phyloP scores from a whole-genome alignment of 2,329 filamentous ascomycete species.

The Coniochaeta sp. region DNA sequence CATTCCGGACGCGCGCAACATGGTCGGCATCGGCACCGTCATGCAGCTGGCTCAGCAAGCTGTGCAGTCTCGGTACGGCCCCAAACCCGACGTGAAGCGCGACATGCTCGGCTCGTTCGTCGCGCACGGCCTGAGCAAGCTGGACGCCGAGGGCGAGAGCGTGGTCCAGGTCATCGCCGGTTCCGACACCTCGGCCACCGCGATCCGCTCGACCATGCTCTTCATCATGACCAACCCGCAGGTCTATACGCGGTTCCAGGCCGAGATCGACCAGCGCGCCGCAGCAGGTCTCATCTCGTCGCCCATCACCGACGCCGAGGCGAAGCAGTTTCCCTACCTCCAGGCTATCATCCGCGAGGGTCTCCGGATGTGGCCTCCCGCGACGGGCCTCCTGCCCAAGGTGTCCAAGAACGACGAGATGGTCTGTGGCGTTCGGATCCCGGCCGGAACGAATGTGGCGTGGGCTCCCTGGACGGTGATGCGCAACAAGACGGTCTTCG shows the following conservation, averaged over 20 bases:
- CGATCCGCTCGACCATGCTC: conserved; percentile 38
- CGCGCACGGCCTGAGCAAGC: conserved; percentile 19
- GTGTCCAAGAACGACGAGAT: conserved; percentile 20
- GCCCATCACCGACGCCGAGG: conserved; percentile 18
- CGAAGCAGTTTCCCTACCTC: conserved; percentile 23
- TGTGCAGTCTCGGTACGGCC: conserved; percentile 14
- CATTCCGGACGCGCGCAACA: conserved; percentile 31
- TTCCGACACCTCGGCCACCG: conserved; percentile 43
- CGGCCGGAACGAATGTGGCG: conserved; percentile 28
- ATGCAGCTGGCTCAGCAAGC: conserved; percentile 19
- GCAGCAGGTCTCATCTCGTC: conserved; percentile 27
- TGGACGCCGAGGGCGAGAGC: conserved; percentile 10
- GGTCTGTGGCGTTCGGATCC: conserved; percentile 23
- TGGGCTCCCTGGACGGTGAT: conserved; percentile 26
- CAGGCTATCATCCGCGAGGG: conserved; percentile 31
- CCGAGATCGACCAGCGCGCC: conserved; percentile 27
- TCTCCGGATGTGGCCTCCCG: conserved; percentile 26
- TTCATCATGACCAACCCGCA: conserved; percentile 37
- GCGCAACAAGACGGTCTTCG: conserved; percentile 21
- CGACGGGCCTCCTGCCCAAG: conserved; percentile 15
- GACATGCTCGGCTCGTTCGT: conserved; percentile 37
- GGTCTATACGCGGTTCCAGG: conserved; percentile 10
- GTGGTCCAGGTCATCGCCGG: conserved; percentile 31
- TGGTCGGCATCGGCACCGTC: conserved; percentile 29
- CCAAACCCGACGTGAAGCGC: conserved; percentile 12